These are phyloP conservation scores for Mycena latifolia DNA, from an alignment of 768 basidiomycete genomes.

Conservation along the genomic window DNA sequence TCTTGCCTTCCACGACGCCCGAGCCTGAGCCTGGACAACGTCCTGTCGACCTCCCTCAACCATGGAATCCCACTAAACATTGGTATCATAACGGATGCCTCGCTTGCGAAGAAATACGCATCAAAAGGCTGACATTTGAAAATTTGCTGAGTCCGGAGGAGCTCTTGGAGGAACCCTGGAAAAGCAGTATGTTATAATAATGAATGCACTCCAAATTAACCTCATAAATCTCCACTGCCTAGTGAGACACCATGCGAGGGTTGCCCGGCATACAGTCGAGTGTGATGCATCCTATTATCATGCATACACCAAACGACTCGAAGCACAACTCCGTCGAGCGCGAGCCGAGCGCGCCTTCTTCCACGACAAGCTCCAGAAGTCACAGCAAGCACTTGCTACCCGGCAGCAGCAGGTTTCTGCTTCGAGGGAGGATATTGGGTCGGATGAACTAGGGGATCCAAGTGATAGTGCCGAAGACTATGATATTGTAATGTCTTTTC, in stretches of 20 bases:
- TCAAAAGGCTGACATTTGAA: neutral
- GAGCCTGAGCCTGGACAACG: neutral
- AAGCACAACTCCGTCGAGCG: neutral
- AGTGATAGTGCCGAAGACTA: too few species aligned
- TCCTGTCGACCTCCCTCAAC: neutral
- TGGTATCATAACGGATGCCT: slow-evolving; percentile 2
- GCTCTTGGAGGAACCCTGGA: neutral
- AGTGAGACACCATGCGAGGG: slow-evolving; percentile 1
- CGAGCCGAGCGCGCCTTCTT: neutral
- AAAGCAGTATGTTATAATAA: neutral
- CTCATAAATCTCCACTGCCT: neutral
- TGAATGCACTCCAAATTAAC: neutral
- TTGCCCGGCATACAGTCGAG: neutral
- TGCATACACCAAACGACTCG: slow-evolving; percentile 1
- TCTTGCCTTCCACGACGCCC: neutral
- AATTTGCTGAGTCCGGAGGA: neutral
- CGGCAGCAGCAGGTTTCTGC: neutral
- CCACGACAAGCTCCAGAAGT: neutral
- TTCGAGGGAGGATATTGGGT: neutral
- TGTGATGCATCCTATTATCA: slow-evolving; percentile 12
- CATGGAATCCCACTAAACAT: neutral
- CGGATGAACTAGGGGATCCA: too few species aligned
- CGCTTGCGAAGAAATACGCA: neutral
- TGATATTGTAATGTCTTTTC: too few species aligned
- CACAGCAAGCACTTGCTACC: neutral